Conservation (phyloP, 305 asterid species). For the Fraxinus nigra region DNA sequence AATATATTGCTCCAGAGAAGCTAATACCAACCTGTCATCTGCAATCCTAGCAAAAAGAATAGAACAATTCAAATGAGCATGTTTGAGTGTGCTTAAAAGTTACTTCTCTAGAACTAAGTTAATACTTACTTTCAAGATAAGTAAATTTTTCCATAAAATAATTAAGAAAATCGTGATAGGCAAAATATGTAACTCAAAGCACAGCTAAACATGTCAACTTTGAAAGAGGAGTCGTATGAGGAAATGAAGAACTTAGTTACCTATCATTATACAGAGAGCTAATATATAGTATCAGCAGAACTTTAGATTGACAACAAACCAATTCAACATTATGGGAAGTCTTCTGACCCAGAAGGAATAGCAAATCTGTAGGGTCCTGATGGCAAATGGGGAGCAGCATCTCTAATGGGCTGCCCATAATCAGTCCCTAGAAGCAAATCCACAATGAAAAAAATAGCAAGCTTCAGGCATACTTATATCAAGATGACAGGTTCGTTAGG, state of each 20-base stretch:
- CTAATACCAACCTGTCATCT: conserved; percentile 75
- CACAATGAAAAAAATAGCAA: conserved; percentile 38
- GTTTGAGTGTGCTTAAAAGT: not conserved
- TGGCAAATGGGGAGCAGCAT: conserved; percentile 62
- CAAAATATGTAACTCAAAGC: not conserved
- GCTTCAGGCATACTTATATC: conserved; percentile 42
- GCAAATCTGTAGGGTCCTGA: conserved; percentile 87
- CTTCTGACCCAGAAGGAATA: conserved; percentile 85
- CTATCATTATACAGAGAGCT: conserved; percentile 83
- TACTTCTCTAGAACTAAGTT: not conserved
- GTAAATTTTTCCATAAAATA: not conserved
- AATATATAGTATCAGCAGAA: conserved; percentile 60
- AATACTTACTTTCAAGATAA: not conserved
- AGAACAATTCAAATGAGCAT: not conserved
- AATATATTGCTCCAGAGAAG: conserved; percentile 92
- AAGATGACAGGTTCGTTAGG: conserved; percentile 66
- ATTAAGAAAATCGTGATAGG: not conserved
- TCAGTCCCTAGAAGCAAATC: conserved; percentile 69
- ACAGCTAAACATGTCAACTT: conserved; percentile 7
- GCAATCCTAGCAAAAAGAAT: conserved; percentile 54
- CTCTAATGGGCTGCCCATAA: conserved; percentile 64
- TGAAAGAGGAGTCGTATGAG: not conserved
- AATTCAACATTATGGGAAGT: conserved; percentile 57
- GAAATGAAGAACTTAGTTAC: conserved; percentile 37
- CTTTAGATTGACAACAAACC: conserved; percentile 66